Percentiles rank a stretch among this genome's conserved stretches.
Evolutionary conservation across 306 rosid genomes (phyloP).

Genomic region (Styphnolobium japonicum): DNA sequence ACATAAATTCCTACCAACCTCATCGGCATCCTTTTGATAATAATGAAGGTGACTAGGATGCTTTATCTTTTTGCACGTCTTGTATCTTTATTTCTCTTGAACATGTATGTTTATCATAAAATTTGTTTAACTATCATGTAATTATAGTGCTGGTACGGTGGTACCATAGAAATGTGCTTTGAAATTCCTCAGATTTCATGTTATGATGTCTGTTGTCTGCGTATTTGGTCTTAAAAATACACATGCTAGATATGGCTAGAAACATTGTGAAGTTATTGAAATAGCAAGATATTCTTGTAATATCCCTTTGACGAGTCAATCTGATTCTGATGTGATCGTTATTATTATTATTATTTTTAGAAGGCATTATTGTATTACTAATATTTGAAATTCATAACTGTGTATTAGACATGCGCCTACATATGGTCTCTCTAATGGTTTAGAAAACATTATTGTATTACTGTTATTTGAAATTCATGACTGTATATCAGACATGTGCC

Average conservation of each 20-base stretch:
- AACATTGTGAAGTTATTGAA: not conserved
- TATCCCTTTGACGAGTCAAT: conserved; percentile 1
- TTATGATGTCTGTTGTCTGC: not conserved
- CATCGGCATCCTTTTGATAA: conserved; percentile 62
- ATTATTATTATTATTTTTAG: not conserved
- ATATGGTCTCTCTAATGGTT: conserved; percentile 2
- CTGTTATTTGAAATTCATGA: conserved; percentile 13
- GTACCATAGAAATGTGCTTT: not conserved
- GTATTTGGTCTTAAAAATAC: not conserved
- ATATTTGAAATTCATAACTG: not conserved
- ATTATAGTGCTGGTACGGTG: not conserved
- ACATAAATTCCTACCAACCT: conserved; percentile 57
- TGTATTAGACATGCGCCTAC: not conserved
- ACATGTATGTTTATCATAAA: not conserved
- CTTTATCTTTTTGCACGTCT: not conserved
- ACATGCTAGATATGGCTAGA: not conserved
- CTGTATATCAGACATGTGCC: not conserved
- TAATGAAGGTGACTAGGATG: conserved; percentile 56
- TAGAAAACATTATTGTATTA: not conserved
- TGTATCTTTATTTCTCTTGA: conserved; percentile 11
- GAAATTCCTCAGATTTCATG: not conserved
- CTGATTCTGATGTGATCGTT: not conserved
- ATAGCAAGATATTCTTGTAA: not conserved
- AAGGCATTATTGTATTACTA: not conserved
- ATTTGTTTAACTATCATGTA: not conserved